Conservation (phyloP, 2,329 filamentous ascomycete species). For the Zopfia rhizophila region DNA sequence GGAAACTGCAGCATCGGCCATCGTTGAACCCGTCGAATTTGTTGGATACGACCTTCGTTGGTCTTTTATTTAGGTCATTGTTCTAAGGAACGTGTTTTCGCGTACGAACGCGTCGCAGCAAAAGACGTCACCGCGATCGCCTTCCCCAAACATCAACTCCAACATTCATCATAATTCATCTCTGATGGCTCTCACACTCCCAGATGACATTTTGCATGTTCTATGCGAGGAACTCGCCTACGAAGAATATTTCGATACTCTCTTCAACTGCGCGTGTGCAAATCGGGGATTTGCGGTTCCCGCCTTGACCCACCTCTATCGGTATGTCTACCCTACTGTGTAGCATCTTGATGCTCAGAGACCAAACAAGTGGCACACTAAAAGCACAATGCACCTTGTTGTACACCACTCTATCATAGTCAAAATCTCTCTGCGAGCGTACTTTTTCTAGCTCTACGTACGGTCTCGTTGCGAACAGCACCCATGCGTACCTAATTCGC, state of each 20-base stretch:
- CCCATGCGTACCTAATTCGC: too few relatives aligned
- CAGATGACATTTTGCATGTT: conserved; percentile 69
- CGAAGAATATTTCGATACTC: conserved; percentile 66
- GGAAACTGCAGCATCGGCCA: conserved; percentile 14
- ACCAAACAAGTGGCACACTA: conserved; percentile 10
- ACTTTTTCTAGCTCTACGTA: too few relatives aligned
- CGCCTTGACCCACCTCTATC: conserved; percentile 71
- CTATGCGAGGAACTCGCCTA: conserved; percentile 69
- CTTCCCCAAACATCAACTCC: conserved; percentile 13
- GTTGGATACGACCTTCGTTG: too few relatives aligned
- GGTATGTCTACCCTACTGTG: conserved; percentile 63
- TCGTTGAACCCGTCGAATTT: too few relatives aligned
- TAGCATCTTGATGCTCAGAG: conserved; percentile 1
- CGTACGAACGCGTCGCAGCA: conserved; percentile 2
- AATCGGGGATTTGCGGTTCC: conserved; percentile 67
- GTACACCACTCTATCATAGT: too few relatives aligned
- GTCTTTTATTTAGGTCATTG: too few relatives aligned
- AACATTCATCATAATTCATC: too few relatives aligned
- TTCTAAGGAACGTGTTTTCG: conserved; percentile 19
- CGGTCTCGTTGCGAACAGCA: too few relatives aligned
- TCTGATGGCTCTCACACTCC: conserved; percentile 52
- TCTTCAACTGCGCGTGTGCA: conserved; percentile 68
- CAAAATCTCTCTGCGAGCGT: too few relatives aligned
- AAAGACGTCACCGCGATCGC: conserved; percentile 2
- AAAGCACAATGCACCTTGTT: too few relatives aligned